Conservation (phyloP, 208 protist genomes). For the Acanthamoeba royreba region DNA sequence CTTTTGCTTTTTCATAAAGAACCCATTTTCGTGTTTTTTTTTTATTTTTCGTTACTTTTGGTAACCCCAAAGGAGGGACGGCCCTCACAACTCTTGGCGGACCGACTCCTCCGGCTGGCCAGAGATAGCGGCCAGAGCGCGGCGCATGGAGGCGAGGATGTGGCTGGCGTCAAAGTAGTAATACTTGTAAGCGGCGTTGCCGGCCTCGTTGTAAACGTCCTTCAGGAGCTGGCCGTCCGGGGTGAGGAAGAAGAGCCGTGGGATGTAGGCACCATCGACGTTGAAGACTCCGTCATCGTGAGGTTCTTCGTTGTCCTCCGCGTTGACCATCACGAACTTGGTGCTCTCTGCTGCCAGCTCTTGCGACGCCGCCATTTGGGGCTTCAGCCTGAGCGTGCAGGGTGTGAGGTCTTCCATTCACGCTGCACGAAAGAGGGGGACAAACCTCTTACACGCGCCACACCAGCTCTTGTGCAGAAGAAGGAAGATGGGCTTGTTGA, state of each 20-base stretch:
- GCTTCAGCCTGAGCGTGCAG: not conserved
- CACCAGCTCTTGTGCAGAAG: conserved; percentile 36
- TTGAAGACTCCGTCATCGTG: not conserved
- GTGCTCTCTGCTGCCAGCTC: not conserved
- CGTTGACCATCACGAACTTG: conserved; percentile 25
- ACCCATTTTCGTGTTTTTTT: too few relatives aligned
- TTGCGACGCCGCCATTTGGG: not conserved
- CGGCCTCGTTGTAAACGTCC: not conserved
- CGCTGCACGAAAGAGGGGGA: not conserved
- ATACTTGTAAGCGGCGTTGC: not conserved
- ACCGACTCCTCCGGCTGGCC: not conserved
- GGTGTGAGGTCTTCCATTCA: not conserved
- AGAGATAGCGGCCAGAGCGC: not conserved
- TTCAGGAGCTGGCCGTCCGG: not conserved
- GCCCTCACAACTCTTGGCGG: too few relatives aligned
- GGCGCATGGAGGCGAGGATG: not conserved
- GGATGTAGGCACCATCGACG: not conserved
- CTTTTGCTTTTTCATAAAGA: too few relatives aligned
- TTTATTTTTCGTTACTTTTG: too few relatives aligned
- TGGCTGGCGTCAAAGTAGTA: not conserved
- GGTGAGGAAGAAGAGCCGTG: not conserved
- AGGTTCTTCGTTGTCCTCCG: not conserved
- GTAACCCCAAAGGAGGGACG: too few relatives aligned
- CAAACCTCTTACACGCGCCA: conserved; percentile 24
- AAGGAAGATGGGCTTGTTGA: not conserved